Evolutionary conservation across 2,329 filamentous ascomycete species (phyloP), one percentile per base, ranked within the genome.

Genomic region (Sporothrix pseudoabietina): DNA sequence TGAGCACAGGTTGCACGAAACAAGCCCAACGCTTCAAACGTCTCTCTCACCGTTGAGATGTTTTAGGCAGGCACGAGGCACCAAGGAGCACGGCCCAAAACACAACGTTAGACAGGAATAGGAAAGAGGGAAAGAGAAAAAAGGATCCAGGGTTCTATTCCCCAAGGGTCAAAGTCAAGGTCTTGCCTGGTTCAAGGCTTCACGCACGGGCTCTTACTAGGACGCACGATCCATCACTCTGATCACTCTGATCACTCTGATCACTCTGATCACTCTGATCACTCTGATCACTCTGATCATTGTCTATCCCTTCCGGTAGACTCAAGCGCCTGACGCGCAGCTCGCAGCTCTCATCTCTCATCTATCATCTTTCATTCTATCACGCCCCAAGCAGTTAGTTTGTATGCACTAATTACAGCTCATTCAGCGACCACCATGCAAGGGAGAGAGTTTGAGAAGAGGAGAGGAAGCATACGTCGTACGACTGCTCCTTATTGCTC

Each of bases 401-500:
- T 55, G 30, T 4, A 19, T 10, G 30, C 12, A 49, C 49, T 41
- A 63, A 12, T 3, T 30, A 22, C n/a, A 30, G 52, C 32, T 44
- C 68, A 70, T 70, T 57, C 68, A 70, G 52, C 57, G 30, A 54
- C 57, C 44, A 26, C 19, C 57, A 65, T 32, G 70, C 57, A 71
- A 71, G 70, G 70, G 70, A 65, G 57, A 22, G 30, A 6, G 26
- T 2, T 26, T 26, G 26, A 26, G 26, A 2, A 26, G 26, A 26
- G 26, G 61, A 35, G 44, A 26, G 26, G 8, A 57, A 39, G 49
- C 16, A 32, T 49, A 49, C 44, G 44, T 19, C 44, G 19, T 35
- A 35, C n/a, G n/a, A n/a, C 3, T 35, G 35, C 35, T 35, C 35
- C 35, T 35, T 19, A 49, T 49, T 49, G 44, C 44, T 49, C 44